These are phyloP conservation scores for Pharnaceum exiguum DNA, from an alignment of 148 eudicot species.

Conservation along the genomic window DNA sequence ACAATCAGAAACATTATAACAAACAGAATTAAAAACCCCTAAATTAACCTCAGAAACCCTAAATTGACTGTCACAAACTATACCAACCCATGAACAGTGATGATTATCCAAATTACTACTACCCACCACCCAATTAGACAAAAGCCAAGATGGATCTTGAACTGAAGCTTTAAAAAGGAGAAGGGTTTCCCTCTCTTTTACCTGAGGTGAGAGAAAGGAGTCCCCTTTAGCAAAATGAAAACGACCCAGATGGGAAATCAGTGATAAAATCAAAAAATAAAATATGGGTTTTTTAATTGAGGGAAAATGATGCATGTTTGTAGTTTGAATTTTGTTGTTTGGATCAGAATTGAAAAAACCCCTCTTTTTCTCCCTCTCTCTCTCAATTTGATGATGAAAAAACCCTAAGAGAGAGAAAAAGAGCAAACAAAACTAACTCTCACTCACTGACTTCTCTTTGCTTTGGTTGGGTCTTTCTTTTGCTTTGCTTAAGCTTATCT, in stretches of 20 bases:
- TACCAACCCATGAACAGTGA: conserved; percentile 53
- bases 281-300: conserved; percentile 9
- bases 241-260: conserved; percentile 15
- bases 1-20: conserved; percentile 37
- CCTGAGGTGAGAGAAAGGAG: not conserved
- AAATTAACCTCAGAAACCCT: conserved; percentile 35
- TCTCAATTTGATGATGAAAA: not conserved
- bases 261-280: not conserved
- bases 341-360: not conserved
- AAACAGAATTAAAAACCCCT: conserved; percentile 19
- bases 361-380: not conserved
- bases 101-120: not conserved
- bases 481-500: not conserved
- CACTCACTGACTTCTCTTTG: not conserved
- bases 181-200: conserved; percentile 18
- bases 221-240: not conserved
- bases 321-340: not conserved
- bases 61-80: conserved; percentile 31
- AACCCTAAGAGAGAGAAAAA: conserved; percentile 1
- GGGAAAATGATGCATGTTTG: conserved; percentile 3
- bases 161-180: conserved; percentile 34
- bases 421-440: not conserved
- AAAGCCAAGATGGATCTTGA: conserved; percentile 43
- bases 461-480: not conserved
- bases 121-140: conserved; percentile 31